These are phyloP conservation scores for Cronartium ribicola DNA, from an alignment of 1,284 basidiomycete genomes.

Conservation along the genomic window DNA sequence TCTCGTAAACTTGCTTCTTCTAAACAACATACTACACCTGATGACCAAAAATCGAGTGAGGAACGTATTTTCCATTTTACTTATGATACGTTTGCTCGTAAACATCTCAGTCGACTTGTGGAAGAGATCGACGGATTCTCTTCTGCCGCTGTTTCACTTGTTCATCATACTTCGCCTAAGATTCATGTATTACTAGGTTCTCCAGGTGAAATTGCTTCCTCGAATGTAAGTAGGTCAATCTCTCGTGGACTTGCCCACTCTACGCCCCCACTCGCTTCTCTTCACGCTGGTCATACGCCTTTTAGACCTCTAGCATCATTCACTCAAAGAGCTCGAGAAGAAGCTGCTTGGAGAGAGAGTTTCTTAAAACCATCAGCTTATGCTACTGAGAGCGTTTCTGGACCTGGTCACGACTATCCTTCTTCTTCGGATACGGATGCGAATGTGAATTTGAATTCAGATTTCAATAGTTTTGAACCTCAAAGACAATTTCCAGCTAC, in stretches of 20 bases:
- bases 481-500: slow-evolving; percentile 7
- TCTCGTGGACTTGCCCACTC: slow-evolving; percentile 40
- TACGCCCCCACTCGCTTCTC: slow-evolving; percentile 27
- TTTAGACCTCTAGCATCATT: slow-evolving; percentile 24
- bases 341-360: slow-evolving; percentile 32
- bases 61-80: slow-evolving; percentile 70
- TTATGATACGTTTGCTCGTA: slow-evolving; percentile 87
- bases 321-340: slow-evolving; percentile 29
- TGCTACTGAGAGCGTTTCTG: slow-evolving; percentile 25
- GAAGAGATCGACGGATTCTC: slow-evolving; percentile 57
- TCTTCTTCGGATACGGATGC: not conserved
- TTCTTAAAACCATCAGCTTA: slow-evolving; percentile 37
- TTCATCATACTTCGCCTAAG: slow-evolving; percentile 16
- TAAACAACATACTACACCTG: not conserved
- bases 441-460: not conserved
- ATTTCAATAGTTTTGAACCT: slow-evolving; percentile 1
- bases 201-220: slow-evolving; percentile 34
- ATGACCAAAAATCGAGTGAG: not conserved
- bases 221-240: slow-evolving; percentile 10
- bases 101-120: slow-evolving; percentile 82
- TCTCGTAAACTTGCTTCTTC: not conserved
- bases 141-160: not conserved
- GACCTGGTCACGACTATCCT: not conserved
- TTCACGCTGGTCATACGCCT: slow-evolving; percentile 37
- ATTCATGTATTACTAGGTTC: slow-evolving; percentile 38